phyloP scores from a whole-genome alignment of 148 eudicot species.

The Chenopodium formosanum region DNA sequence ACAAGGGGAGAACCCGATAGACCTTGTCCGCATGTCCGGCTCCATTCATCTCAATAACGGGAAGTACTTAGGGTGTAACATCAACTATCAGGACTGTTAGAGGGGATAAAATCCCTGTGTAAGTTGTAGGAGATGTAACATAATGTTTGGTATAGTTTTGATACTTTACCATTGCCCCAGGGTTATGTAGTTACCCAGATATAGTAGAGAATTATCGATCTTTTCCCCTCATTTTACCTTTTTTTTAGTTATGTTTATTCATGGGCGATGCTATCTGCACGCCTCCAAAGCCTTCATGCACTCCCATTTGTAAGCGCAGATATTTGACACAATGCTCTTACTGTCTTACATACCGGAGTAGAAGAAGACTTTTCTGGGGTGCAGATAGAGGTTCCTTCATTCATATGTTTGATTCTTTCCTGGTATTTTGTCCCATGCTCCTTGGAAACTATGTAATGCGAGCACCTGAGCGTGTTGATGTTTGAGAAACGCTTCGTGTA shows the following conservation, averaged over 20 bases:
- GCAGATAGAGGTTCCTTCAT: constrained; percentile 8
- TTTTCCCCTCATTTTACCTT: neutral
- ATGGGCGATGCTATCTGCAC: constrained; percentile 9
- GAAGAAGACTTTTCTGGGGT: constrained; percentile 4
- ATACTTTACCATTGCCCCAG: neutral
- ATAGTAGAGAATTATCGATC: neutral
- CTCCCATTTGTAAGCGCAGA: neutral
- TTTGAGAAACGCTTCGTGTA: neutral
- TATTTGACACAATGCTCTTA: neutral
- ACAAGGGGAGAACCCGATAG: constrained; percentile 76
- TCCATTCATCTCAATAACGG: constrained; percentile 34
- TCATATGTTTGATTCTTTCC: constrained; percentile 19
- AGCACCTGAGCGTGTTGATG: neutral
- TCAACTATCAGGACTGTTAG: constrained; percentile 27
- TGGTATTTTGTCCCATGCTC: neutral
- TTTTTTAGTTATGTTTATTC: neutral
- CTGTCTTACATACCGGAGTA: neutral
- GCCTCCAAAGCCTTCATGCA: constrained; percentile 1
- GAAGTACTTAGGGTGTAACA: constrained; percentile 17
- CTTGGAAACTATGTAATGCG: constrained; percentile 7
- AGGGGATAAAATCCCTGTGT: constrained; percentile 20
- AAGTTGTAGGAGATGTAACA: constrained; percentile 42
- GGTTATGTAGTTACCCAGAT: constrained; percentile 18
- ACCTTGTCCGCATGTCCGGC: constrained; percentile 73
- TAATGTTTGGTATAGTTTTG: constrained; percentile 26